Base-by-base conservation (phyloP, 805 yeast species). In the Spathaspora girioi region DNA sequence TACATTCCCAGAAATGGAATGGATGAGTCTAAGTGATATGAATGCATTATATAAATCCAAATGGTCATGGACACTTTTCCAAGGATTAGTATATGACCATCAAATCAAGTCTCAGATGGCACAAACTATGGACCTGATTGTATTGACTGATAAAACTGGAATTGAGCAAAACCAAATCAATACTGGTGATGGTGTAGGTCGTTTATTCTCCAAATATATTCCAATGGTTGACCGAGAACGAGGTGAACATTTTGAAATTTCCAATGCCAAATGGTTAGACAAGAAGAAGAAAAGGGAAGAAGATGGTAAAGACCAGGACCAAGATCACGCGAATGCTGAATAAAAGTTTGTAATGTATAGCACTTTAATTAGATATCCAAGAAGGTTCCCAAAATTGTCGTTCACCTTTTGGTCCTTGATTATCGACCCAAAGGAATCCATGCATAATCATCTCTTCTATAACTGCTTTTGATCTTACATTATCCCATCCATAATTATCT, bases 361-460 rank as follows among this genome's bases (percentile, higher is more conserved):
- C 26, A 23, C 6, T 23, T 38, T 51, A 54, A 38, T 44, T 52
- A 12, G 69, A 66, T 27, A 86, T 83, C 89, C 89, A 85, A 1
- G 88, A 78, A 0, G 92, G 89, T 54, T 83, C 89, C 93, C 93
- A 87, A 59, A 77, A 87, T 50, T 71, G 71, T 12, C 58, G 61
- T 56, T 80, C 85, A 63, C 66, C 18, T 1, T 58, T 68, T 1
- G 68, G 68, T 48, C 78, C 84, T 46, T 61, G 69, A 6, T 69
- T 67, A 63, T 92, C 98, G 0, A 91, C 70, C 99, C 99, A 93
- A 12, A 93, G 69, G 49, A 90, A 75, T 3, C 98, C 97, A 47
- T 78, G 78, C 55, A 86, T 76, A 1, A 92, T 86, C 89, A 93
- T 83, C 45, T 87, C 93, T 38, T 87, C 85, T 5, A 93, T 62